These are phyloP conservation scores for Chalaropsis ovoidea DNA, from an alignment of 2,329 filamentous ascomycete species.

Conservation along the genomic window DNA sequence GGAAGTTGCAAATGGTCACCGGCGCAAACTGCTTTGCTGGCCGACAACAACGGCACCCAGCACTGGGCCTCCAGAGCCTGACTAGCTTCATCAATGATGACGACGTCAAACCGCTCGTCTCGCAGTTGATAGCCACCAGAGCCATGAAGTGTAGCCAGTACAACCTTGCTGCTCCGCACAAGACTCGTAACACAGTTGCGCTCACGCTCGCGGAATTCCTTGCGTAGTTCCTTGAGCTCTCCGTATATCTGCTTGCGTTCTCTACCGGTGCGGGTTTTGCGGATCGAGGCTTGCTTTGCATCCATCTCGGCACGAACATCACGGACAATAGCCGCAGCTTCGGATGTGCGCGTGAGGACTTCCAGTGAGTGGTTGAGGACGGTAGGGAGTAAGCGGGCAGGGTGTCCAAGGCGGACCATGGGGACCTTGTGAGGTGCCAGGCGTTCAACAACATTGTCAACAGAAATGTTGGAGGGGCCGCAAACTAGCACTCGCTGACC, in stretches of 20 bases:
- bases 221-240: constrained; percentile 74
- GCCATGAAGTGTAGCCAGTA: constrained; percentile 85
- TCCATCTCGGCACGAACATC: constrained; percentile 92
- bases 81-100: constrained; percentile 91
- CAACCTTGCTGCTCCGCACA: constrained; percentile 68
- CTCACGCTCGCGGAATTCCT: constrained; percentile 81
- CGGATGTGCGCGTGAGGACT: constrained; percentile 78
- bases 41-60: constrained; percentile 79
- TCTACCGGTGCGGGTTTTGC: constrained; percentile 70
- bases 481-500: constrained; percentile 77
- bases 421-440: constrained; percentile 74
- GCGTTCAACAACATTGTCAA: constrained; percentile 95
- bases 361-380: constrained; percentile 86
- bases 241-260: constrained; percentile 74
- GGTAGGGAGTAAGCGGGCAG: constrained; percentile 76
- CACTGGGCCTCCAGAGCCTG: constrained; percentile 94
- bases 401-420: constrained; percentile 84
- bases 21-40: constrained; percentile 76
- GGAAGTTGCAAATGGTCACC: constrained; percentile 92
- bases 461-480: constrained; percentile 90
- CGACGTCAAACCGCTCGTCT: constrained; percentile 75
- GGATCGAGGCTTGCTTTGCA: constrained; percentile 74
- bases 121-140: constrained; percentile 76
- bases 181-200: constrained; percentile 67
- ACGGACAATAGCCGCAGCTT: constrained; percentile 77